These are phyloP conservation scores for Helichrysum umbraculigerum DNA, from an alignment of 129 eudicot species.

Conservation along the genomic window DNA sequence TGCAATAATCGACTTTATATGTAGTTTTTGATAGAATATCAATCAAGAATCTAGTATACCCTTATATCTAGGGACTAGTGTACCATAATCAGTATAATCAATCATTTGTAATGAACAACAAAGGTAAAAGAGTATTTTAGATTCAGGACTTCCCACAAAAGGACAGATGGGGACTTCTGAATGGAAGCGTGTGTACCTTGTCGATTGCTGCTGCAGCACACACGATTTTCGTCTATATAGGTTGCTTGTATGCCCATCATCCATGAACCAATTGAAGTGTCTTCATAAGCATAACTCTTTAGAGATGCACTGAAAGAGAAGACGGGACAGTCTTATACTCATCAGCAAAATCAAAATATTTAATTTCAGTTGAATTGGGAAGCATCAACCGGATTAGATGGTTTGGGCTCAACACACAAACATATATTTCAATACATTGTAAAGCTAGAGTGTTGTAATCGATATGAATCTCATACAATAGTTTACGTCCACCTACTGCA, in stretches of 20 bases:
- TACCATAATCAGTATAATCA: not conserved
- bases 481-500: not conserved
- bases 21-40: not conserved
- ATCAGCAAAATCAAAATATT: not conserved
- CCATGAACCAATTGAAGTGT: conserved; percentile 92
- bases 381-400: not conserved
- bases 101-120: conserved; percentile 3
- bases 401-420: not conserved
- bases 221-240: conserved; percentile 74
- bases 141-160: too few relatives aligned
- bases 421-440: not conserved
- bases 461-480: not conserved
- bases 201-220: conserved; percentile 70
- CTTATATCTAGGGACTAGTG: not conserved
- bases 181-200: conserved; percentile 53
- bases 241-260: conserved; percentile 92
- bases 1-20: not conserved
- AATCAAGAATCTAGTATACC: not conserved
- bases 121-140: not conserved
- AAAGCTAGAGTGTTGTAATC: not conserved
- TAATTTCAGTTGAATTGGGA: not conserved
- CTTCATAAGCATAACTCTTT: conserved; percentile 86
- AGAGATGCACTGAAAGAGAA: conserved; percentile 62
- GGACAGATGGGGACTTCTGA: too few relatives aligned
- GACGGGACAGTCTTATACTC: not conserved